Base-by-base conservation (phyloP, 2,329 filamentous ascomycete genomes). In the Alternaria panax region DNA sequence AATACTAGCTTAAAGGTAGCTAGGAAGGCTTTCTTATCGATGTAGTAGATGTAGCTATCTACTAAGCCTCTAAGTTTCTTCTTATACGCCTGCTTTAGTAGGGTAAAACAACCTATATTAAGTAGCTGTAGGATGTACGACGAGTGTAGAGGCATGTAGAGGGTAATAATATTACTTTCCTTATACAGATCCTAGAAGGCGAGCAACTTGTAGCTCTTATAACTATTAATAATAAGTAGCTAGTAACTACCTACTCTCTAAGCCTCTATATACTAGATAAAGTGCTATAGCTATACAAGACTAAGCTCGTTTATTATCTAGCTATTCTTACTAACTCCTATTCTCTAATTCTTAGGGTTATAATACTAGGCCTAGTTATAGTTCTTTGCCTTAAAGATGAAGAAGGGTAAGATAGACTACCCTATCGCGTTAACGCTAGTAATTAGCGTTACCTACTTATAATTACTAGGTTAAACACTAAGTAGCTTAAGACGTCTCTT, bases 211-310 rank as follows among this genome's bases (percentile, higher is more conserved):
- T 81, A 65, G 58, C 73, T 79, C 56, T 64, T 61, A 66, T 81
- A 65, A 34, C 75, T 68, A 66, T 81, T 74, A 32, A 81, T 56
- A 51, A 81, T 71, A 12, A 81, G 65, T 4, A 81, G 65, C 20
- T 70, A 57, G 68, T 77, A 74, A 42, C 7, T 40, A 18, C 78
- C 69, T 36, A 65, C 66, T 52, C 38, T 64, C 28, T 62, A 60
- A 22, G 38, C 45, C 43, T 62, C 68, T 63, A 63, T 77, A 58
- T 75, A 63, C 54, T 66, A 54, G 57, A 78, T 64, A 68, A 80
- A 80, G 67, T 79, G 62, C 70, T 76, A 28, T 20, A 79, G 54
- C 78, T 63, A 80, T 24, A 61, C 52, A 22, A 80, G 47, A 24
- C 72, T 69, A 57, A 73, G 72, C 60, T 75, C 41, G 66, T 80